These are phyloP conservation scores for Fusarium secorum DNA, from an alignment of 2,329 filamentous ascomycete species.

Conservation along the genomic window DNA sequence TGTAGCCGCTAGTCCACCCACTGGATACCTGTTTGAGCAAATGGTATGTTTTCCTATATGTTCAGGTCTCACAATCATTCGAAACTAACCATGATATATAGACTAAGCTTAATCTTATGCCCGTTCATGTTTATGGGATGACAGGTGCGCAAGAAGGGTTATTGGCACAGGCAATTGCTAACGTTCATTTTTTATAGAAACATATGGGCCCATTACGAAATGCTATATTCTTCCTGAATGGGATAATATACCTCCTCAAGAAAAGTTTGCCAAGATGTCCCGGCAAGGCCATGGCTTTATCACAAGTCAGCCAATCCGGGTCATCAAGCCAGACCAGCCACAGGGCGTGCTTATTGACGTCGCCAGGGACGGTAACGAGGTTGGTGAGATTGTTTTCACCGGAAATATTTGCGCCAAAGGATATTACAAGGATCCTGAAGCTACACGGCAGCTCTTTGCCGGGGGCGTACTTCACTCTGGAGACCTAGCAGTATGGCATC, in stretches of 20 bases:
- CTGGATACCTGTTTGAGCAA: constrained; percentile 87
- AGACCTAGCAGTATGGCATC: constrained; percentile 91
- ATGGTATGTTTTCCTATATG: constrained; percentile 66
- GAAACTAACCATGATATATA: constrained; percentile 33
- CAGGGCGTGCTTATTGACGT: constrained; percentile 62
- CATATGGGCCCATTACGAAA: constrained; percentile 95
- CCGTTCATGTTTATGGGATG: constrained; percentile 92
- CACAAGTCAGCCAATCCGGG: constrained; percentile 78
- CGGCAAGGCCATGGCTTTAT: constrained; percentile 93
- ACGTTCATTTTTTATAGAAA: constrained; percentile 59
- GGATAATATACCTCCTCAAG: constrained; percentile 75
- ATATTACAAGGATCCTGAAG: constrained; percentile 89
- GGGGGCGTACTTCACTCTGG: constrained; percentile 90
- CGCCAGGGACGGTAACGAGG: constrained; percentile 57
- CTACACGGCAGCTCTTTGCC: constrained; percentile 84
- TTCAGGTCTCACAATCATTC: background rate
- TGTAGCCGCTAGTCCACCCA: constrained; percentile 90
- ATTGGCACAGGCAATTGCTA: background rate
- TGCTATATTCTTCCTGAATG: constrained; percentile 88
- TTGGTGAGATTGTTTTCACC: constrained; percentile 74
- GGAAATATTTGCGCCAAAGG: constrained; percentile 93
- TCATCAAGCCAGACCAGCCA: constrained; percentile 81
- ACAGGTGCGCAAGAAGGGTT: constrained; percentile 50
- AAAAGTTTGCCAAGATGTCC: constrained; percentile 90
- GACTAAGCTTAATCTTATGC: constrained; percentile 77